Conservation (phyloP, 257 asterid genomes). For the Ocimum tenuiflorum region DNA sequence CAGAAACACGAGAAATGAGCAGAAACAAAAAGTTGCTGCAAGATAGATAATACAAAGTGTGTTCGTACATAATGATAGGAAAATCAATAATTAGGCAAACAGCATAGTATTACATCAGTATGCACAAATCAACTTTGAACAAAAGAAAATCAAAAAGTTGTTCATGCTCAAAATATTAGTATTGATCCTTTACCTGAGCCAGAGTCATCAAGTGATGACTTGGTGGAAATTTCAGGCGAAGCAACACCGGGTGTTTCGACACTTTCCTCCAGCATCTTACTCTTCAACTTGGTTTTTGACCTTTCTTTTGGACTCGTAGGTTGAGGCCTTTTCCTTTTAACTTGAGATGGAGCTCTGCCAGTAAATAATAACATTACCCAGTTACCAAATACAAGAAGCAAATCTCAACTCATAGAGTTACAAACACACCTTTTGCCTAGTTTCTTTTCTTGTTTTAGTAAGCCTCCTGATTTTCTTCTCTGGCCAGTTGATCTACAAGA, state of each 20-base stretch:
- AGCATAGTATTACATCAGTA: not conserved
- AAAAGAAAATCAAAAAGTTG: not conserved
- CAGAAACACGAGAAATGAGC: conserved; percentile 9
- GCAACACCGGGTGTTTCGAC: conserved; percentile 29
- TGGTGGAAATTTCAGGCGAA: conserved; percentile 29
- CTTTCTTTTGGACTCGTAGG: conserved; percentile 36
- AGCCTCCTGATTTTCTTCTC: conserved; percentile 41
- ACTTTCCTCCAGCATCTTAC: conserved; percentile 30
- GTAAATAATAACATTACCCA: conserved; percentile 25
- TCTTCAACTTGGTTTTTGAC: conserved; percentile 28
- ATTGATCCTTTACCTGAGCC: conserved; percentile 40
- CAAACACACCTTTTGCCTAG: conserved; percentile 40
- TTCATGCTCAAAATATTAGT: conserved; percentile 20
- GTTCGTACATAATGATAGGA: not conserved
- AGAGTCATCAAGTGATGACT: conserved; percentile 27
- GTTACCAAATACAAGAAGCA: conserved; percentile 8
- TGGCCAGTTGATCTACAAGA: conserved; percentile 49
- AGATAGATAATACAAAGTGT: not conserved
- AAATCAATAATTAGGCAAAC: not conserved
- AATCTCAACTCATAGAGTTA: conserved; percentile 12
- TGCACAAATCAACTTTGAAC: not conserved
- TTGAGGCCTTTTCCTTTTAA: conserved; percentile 59
- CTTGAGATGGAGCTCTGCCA: conserved; percentile 56
- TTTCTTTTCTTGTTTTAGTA: conserved; percentile 33
- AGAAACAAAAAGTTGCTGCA: conserved; percentile 2